These are phyloP conservation scores for Saccharomyces hybrid DNA, from an alignment of 1,139 yeast genomes.

Conservation along the genomic window DNA sequence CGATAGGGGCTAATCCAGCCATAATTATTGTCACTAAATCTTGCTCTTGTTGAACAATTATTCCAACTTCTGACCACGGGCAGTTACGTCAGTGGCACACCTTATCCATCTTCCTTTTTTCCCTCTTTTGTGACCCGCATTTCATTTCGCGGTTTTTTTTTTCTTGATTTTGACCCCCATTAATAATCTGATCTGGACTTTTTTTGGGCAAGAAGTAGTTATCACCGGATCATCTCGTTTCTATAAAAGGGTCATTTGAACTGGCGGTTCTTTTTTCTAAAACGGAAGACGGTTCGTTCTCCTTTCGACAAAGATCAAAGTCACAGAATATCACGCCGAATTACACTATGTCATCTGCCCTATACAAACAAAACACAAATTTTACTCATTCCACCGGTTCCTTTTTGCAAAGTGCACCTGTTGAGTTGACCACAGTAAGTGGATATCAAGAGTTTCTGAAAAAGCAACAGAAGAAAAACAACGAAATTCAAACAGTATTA, in stretches of 20 bases:
- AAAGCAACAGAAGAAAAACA: slow-evolving; percentile 12
- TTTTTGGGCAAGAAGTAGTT: neutral
- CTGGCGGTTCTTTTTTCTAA: neutral
- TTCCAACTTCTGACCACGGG: neutral
- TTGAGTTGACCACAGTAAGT: slow-evolving; percentile 32
- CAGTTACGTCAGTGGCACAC: neutral
- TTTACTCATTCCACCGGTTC: slow-evolving; percentile 28
- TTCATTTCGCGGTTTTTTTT: neutral
- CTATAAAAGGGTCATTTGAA: neutral
- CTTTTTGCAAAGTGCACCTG: slow-evolving; percentile 31
- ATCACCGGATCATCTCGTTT: neutral
- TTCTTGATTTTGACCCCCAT: neutral
- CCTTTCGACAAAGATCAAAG: neutral
- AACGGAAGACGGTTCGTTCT: neutral
- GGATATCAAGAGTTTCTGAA: slow-evolving; percentile 34
- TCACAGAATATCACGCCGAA: neutral
- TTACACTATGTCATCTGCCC: neutral
- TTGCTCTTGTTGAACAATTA: neutral
- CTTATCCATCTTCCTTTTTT: neutral
- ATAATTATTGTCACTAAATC: too few species aligned
- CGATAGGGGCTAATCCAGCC: too few species aligned
- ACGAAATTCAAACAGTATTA: slow-evolving; percentile 26
- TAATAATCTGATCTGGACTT: neutral
- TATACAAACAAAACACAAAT: slow-evolving; percentile 21
- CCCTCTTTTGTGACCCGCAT: neutral